These are phyloP conservation scores for Geotrichum bryndzae DNA, from an alignment of 1,139 yeast species.

Conservation along the genomic window DNA sequence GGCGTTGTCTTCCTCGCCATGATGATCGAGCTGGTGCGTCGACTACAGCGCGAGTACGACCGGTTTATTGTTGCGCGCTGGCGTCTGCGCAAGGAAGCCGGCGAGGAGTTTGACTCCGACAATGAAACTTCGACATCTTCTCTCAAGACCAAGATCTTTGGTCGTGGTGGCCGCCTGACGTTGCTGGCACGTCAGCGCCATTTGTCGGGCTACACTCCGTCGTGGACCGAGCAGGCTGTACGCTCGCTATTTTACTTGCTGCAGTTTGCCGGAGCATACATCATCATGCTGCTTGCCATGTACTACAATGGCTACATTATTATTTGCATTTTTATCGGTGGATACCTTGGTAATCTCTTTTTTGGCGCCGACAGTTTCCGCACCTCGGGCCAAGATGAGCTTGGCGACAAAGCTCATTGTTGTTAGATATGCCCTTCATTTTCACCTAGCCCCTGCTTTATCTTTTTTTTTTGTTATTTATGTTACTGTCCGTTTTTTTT, in stretches of 20 bases:
- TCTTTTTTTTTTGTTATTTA: too few species aligned
- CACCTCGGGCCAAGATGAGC: not conserved
- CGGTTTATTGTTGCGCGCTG: slow-evolving; percentile 16
- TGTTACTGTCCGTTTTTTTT: not conserved
- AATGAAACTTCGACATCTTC: slow-evolving; percentile 59
- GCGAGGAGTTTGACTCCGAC: slow-evolving; percentile 24
- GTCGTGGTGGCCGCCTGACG: slow-evolving; percentile 11
- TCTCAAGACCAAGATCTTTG: not conserved
- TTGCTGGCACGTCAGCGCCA: slow-evolving; percentile 55
- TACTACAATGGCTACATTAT: slow-evolving; percentile 64
- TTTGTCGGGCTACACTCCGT: slow-evolving; percentile 30
- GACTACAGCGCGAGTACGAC: slow-evolving; percentile 54
- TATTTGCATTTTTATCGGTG: slow-evolving; percentile 57
- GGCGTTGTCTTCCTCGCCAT: slow-evolving; percentile 56
- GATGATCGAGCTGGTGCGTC: slow-evolving; percentile 51
- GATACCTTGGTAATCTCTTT: slow-evolving; percentile 49
- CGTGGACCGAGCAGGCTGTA: slow-evolving; percentile 44
- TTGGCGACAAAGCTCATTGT: not conserved
- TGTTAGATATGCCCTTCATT: not conserved
- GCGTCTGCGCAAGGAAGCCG: not conserved
- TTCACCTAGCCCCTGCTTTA: not conserved
- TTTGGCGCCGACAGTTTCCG: slow-evolving; percentile 28
- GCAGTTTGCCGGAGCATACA: slow-evolving; percentile 59
- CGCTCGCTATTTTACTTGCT: slow-evolving; percentile 47
- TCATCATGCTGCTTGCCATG: slow-evolving; percentile 66